Evolutionary conservation across 139 green algal species (phyloP).

Genomic region (Volvox africanus): DNA sequence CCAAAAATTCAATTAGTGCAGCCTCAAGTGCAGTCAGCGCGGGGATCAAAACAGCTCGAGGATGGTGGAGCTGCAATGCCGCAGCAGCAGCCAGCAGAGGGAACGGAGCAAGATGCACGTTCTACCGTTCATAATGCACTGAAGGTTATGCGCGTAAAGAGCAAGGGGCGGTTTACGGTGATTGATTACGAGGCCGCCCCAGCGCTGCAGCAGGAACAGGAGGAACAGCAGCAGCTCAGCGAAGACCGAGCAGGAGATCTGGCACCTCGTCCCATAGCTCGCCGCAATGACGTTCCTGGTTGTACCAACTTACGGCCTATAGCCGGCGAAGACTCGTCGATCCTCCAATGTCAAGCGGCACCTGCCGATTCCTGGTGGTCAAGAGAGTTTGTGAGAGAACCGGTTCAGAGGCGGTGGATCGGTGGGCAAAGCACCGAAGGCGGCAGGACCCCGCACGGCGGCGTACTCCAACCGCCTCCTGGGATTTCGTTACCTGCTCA

Average conservation of each 20-base stretch:
- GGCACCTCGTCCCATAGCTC: no score
- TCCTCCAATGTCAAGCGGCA: no score
- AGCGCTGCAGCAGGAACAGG: not conserved
- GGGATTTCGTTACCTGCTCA: no score
- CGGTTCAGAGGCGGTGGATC: no score
- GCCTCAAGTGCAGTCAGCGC: not conserved
- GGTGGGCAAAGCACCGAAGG: not conserved
- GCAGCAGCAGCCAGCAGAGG: not conserved
- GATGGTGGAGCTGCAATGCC: no score
- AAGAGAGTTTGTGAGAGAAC: no score
- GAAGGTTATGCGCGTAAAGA: slow-evolving; percentile 24
- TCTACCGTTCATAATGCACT: not conserved
- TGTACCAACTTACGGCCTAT: no score
- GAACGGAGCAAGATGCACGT: not conserved
- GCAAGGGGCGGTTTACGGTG: slow-evolving; percentile 39
- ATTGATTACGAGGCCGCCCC: slow-evolving; percentile 8
- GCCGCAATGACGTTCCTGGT: no score
- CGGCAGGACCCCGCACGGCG: not conserved
- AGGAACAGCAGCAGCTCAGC: not conserved
- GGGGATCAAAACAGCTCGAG: not conserved
- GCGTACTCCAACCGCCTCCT: not conserved
- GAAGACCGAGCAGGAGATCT: no score
- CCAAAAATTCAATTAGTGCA: no score
- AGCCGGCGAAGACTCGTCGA: no score
- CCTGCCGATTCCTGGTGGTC: no score